Base-by-base conservation (phyloP, 176 grass and related monocot species). In the Typha latifolia region DNA sequence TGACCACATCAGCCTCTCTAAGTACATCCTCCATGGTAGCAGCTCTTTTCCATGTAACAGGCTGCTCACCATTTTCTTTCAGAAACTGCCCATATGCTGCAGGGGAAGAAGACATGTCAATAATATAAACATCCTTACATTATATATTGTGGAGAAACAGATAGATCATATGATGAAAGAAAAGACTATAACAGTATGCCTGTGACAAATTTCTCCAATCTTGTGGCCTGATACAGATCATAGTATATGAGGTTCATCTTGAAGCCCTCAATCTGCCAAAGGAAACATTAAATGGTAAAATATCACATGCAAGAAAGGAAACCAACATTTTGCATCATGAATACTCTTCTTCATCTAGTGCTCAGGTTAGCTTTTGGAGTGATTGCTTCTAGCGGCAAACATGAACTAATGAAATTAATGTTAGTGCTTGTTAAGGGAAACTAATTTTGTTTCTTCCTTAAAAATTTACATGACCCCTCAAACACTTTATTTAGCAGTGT, bases 211-310 rank as follows among this genome's bases (percentile, higher is more conserved):
- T 92, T 92, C 83, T 97, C 93, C 3, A 97, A 88, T 53, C 85
- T 78, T 37, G 93, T 97, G 31, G 93, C 20, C 72, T 97, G 88
- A 71, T 97, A 97, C 51, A 97, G 57, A 69, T 97, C 93, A 51
- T 89, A 97, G 75, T 97, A 97, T 74, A 97, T 92, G 1, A 97
- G 74, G 66, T 97, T 92, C 93, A 97, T 92, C 70, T 97, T 97
- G 83, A 97, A 97, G 48, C 88, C 88, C 82, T 97, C 93, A 72
- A 89, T 80, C 90, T 89, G 76, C 27, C 71, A 73, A 51, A 23
- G 53, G 12, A 55, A 57, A 65, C 15, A 55, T 4, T 57, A 73
- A 15, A 64, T 67, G 47, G 14, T 4, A 19, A 31, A 52, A 18
- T 49, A 13, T 31, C 24, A 68, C 67, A 67, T 56, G 27, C 16